These are phyloP conservation scores for Bipolaris victoriae DNA, from an alignment of 2,329 filamentous ascomycete species.

Conservation along the genomic window DNA sequence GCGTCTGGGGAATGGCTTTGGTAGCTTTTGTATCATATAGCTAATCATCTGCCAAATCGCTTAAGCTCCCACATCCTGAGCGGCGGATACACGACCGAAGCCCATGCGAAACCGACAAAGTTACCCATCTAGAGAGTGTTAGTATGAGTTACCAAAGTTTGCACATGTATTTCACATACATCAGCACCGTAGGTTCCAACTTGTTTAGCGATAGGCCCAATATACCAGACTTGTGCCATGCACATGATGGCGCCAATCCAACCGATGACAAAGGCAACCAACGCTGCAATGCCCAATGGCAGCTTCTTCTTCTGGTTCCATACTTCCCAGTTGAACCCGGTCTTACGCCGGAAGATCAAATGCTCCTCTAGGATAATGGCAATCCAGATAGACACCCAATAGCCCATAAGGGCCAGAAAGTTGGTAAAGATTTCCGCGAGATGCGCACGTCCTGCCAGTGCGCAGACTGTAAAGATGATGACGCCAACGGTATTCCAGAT, in stretches of 20 bases:
- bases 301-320: conserved; percentile 67
- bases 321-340: conserved; percentile 63
- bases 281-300: conserved; percentile 67
- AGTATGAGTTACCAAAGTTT: not conserved
- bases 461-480: conserved; percentile 68
- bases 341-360: conserved; percentile 62
- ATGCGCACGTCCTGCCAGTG: conserved; percentile 65
- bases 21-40: not conserved
- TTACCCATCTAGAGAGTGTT: conserved; percentile 57
- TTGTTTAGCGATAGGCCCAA: conserved; percentile 65
- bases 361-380: conserved; percentile 68
- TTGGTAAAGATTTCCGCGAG: conserved; percentile 71
- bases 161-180: conserved; percentile 47
- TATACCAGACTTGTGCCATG: conserved; percentile 74
- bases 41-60: conserved; percentile 54
- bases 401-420: conserved; percentile 73
- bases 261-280: conserved; percentile 66
- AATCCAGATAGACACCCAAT: conserved; percentile 71
- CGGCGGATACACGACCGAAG: conserved; percentile 62
- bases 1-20: not conserved
- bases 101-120: conserved; percentile 66
- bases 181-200: conserved; percentile 65
- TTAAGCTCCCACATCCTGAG: conserved; percentile 60
- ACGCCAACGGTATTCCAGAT: conserved; percentile 69
- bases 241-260: conserved; percentile 70